Evolutionary conservation across 1,284 basidiomycete genomes (phyloP).

Genomic region (Stygiomarasmius scandens): DNA sequence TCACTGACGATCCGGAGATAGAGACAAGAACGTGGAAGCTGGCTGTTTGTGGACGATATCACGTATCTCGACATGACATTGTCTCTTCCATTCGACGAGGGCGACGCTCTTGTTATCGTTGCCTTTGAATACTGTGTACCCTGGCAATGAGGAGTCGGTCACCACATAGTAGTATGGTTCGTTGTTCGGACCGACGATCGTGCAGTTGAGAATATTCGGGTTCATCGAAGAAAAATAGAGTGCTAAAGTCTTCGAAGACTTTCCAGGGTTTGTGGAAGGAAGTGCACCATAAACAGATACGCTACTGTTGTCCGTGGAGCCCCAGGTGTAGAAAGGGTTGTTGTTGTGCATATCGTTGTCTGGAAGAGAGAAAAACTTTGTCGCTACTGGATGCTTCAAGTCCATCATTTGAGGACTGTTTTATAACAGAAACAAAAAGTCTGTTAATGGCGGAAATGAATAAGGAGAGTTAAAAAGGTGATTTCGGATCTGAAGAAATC

Average conservation of each 20-base stretch:
- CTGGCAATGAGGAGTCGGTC: conserved; percentile 13
- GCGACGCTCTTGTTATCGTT: conserved; percentile 6
- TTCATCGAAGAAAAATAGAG: conserved; percentile 18
- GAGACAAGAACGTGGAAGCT: conserved; percentile 10
- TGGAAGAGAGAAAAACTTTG: neutral
- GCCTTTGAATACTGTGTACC: conserved; percentile 14
- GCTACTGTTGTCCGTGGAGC: neutral
- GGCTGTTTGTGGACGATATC: conserved; percentile 13
- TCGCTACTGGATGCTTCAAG: neutral
- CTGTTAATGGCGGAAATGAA: no score
- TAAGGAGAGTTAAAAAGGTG: no score
- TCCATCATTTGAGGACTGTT: neutral
- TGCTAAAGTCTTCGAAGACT: conserved; percentile 1
- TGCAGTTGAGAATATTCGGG: conserved; percentile 14
- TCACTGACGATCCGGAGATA: conserved; percentile 16
- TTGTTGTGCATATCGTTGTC: neutral
- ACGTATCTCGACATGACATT: conserved; percentile 15
- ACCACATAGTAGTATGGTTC: conserved; percentile 9
- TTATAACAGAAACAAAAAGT: neutral
- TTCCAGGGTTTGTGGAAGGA: conserved; percentile 1
- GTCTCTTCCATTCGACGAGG: conserved; percentile 16
- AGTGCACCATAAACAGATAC: conserved; percentile 16
- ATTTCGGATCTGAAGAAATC: no score
- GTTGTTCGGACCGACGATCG: conserved; percentile 14
- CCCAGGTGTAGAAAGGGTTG: conserved; percentile 12